Conservation (phyloP, 2,329 filamentous ascomycete species). For the Hysterium pulicare region DNA sequence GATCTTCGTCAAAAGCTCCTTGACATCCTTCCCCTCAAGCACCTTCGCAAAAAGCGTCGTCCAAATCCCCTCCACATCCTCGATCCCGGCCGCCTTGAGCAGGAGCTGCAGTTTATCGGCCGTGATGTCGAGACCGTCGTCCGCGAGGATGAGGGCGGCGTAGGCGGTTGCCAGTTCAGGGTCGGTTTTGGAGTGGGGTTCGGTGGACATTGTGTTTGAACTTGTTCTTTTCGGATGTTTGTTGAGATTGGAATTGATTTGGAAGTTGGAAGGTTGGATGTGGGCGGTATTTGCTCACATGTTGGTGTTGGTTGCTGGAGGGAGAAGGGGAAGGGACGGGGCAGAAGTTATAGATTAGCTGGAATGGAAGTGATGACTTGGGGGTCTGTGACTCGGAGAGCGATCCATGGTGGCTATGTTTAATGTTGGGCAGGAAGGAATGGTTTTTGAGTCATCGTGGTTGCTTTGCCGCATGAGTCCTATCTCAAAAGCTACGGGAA, state of each 20-base stretch:
- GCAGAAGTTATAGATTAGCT: not conserved
- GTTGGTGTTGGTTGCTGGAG: not conserved
- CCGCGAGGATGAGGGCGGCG: slow-evolving; percentile 97
- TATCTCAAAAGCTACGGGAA: no score
- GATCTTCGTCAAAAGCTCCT: slow-evolving; percentile 78
- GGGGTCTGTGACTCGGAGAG: no score
- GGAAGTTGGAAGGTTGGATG: not conserved
- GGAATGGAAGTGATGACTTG: not conserved
- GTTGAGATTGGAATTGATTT: not conserved
- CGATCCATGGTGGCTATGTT: no score
- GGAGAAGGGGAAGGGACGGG: not conserved
- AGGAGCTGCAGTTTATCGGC: slow-evolving; percentile 92
- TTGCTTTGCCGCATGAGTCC: no score
- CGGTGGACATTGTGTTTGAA: not conserved
- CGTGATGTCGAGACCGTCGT: slow-evolving; percentile 93
- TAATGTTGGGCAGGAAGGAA: no score
- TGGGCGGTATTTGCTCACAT: not conserved
- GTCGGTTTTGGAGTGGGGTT: slow-evolving; percentile 1
- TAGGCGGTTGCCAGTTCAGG: slow-evolving; percentile 72
- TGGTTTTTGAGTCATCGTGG: no score
- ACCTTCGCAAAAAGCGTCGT: slow-evolving; percentile 94
- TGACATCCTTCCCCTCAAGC: slow-evolving; percentile 85
- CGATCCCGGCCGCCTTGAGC: slow-evolving; percentile 81
- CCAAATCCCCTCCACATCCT: slow-evolving; percentile 97
- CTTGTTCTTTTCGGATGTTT: not conserved